Evolutionary conservation across 1,284 basidiomycete genomes (phyloP).

Genomic region (Ustilago sp.): DNA sequence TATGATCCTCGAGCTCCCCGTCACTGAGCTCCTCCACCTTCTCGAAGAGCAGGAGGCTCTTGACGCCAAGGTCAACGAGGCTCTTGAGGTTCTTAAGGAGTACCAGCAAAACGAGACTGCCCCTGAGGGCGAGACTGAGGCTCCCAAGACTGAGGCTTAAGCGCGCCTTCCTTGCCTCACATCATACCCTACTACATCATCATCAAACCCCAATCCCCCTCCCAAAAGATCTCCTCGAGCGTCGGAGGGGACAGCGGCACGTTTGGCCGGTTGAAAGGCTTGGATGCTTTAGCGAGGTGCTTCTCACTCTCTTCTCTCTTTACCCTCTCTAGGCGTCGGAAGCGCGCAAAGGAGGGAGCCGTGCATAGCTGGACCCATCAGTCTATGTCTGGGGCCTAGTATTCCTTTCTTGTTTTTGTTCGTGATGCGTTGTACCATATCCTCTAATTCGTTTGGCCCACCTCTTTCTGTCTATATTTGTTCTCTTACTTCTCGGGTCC

Average conservation of each 20-base stretch:
- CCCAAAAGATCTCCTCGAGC: constrained; percentile 10
- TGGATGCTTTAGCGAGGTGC: neutral
- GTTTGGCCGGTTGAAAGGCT: neutral
- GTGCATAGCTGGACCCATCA: constrained; percentile 3
- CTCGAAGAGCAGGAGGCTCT: constrained; percentile 68
- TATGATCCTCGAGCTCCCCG: constrained; percentile 69
- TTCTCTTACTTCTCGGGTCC: constrained; percentile 11
- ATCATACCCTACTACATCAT: neutral
- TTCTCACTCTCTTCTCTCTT: neutral
- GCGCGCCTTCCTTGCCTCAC: neutral
- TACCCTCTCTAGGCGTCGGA: neutral
- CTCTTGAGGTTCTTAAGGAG: constrained; percentile 68
- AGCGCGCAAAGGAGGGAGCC: constrained; percentile 7
- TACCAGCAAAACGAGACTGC: constrained; percentile 61
- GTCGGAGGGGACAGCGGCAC: constrained; percentile 3
- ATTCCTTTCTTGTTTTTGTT: constrained; percentile 6
- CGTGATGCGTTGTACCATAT: constrained; percentile 44
- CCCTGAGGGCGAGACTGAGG: constrained; percentile 40
- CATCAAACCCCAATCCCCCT: neutral
- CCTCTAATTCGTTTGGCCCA: constrained; percentile 12
- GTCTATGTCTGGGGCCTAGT: neutral
- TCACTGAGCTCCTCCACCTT: constrained; percentile 68
- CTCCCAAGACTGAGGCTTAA: constrained; percentile 49
- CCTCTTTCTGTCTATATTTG: constrained; percentile 15
- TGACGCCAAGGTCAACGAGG: constrained; percentile 68